phyloP scores from a whole-genome alignment of 2,329 filamentous ascomycete species.

The Madurella mycetomatis region DNA sequence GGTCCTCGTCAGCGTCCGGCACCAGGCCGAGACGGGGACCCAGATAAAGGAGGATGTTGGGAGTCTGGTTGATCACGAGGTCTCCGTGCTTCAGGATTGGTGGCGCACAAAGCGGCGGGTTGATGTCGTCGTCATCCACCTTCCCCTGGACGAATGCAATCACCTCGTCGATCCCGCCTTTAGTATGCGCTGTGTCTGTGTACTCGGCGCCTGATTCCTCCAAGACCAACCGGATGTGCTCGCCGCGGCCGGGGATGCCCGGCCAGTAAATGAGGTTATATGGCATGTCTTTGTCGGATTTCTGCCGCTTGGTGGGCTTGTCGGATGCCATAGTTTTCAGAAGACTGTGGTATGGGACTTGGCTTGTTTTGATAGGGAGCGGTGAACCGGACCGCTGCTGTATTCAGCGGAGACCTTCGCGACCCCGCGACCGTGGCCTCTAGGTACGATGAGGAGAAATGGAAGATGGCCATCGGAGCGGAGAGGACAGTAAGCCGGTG shows the following conservation, averaged over 20 bases:
- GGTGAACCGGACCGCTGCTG: not conserved
- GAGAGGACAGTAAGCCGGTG: too few species aligned
- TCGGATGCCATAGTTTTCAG: conserved; percentile 15
- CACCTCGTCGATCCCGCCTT: conserved; percentile 50
- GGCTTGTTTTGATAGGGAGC: not conserved
- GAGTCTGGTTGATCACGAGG: conserved; percentile 62
- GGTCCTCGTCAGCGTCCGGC: conserved; percentile 37
- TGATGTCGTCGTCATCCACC: conserved; percentile 48
- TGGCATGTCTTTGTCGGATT: conserved; percentile 41
- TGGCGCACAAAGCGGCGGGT: conserved; percentile 62
- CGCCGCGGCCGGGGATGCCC: conserved; percentile 66
- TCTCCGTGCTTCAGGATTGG: conserved; percentile 61
- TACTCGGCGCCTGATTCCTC: conserved; percentile 64
- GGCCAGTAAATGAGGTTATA: conserved; percentile 72
- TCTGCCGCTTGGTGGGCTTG: conserved; percentile 35
- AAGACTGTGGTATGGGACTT: not conserved
- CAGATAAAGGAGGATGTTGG: conserved; percentile 70
- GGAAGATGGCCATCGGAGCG: too few species aligned
- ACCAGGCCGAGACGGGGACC: conserved; percentile 56
- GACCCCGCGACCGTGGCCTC: too few species aligned
- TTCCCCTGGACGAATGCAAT: conserved; percentile 41
- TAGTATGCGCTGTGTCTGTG: conserved; percentile 50
- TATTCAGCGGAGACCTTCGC: not conserved
- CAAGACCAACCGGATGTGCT: conserved; percentile 67
- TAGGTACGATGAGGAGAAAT: too few species aligned